A percentile compares a stretch with the other conserved stretches of the same genome.
phyloP scores from a whole-genome alignment of 371 early-diverging fungal species.

The Mortierella sp. region DNA sequence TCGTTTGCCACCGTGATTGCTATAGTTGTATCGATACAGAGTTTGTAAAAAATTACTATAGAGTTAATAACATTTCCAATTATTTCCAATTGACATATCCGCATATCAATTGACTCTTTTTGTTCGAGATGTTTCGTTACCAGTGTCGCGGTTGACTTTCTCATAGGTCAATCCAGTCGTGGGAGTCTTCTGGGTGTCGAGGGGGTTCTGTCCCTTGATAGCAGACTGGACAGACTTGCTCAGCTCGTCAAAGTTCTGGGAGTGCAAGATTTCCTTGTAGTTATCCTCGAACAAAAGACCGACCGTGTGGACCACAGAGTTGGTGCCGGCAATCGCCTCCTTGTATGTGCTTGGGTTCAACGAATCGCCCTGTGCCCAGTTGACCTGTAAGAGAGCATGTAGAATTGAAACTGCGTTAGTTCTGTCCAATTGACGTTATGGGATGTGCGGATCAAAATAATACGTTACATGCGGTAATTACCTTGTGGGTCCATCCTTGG shows the following conservation, averaged over 20 bases:
- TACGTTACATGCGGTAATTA: slow-evolving; percentile 8
- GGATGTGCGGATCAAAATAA: background rate
- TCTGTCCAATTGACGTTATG: too few species aligned
- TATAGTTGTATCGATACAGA: slow-evolving; percentile 15
- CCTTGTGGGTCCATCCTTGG: slow-evolving; percentile 63
- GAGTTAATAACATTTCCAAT: background rate
- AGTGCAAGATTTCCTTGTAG: slow-evolving; percentile 74
- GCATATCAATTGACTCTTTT: too few species aligned
- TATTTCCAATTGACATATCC: too few species aligned
- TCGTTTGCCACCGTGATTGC: slow-evolving; percentile 68
- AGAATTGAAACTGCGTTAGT: too few species aligned
- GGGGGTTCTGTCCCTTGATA: slow-evolving; percentile 40
- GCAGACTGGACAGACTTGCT: slow-evolving; percentile 59
- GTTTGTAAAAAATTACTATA: background rate
- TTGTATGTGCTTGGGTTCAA: slow-evolving; percentile 71
- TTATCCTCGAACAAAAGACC: slow-evolving; percentile 79
- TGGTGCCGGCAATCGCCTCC: slow-evolving; percentile 67
- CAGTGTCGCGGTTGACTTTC: slow-evolving; percentile 81
- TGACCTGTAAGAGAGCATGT: slow-evolving; percentile 57
- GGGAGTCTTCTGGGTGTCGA: slow-evolving; percentile 33
- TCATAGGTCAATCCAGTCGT: slow-evolving; percentile 66
- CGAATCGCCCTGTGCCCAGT: slow-evolving; percentile 78
- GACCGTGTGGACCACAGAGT: slow-evolving; percentile 79
- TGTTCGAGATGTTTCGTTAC: too few species aligned
- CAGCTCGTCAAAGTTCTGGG: slow-evolving; percentile 62